Evolutionary conservation across 2,329 filamentous ascomycete species (phyloP).

Genomic region (Madurella fahalii): DNA sequence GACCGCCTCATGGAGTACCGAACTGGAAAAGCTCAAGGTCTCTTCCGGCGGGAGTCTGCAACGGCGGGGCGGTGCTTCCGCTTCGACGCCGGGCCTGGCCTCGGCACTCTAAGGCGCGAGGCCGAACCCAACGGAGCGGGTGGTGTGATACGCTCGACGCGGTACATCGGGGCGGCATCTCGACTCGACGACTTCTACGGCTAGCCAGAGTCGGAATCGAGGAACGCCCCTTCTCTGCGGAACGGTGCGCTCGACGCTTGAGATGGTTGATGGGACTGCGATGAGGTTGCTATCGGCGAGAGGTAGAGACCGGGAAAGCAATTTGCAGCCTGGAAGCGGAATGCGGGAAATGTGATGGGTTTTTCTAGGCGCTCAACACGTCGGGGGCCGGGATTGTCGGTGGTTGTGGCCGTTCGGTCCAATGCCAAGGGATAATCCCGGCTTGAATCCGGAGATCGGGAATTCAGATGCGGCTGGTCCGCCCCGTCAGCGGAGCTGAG

Average conservation of each 20-base stretch:
- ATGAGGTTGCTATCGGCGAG: neutral
- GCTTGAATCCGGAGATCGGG: neutral
- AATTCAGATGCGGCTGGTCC: neutral
- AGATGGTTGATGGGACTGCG: neutral
- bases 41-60: conserved; percentile 19
- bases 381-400: neutral
- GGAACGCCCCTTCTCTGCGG: conserved; percentile 8
- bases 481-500: conserved; percentile 10
- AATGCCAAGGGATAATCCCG: neutral
- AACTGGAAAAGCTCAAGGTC: conserved; percentile 15
- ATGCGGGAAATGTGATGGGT: neutral
- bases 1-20: conserved; percentile 16
- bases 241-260: conserved; percentile 8
- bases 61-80: conserved; percentile 3
- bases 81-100: conserved; percentile 1
- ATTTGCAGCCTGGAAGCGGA: conserved; percentile 6
- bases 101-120: neutral
- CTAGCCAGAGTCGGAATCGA: conserved; percentile 6
- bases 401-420: neutral
- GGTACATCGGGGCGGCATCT: neutral
- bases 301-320: neutral
- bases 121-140: conserved; percentile 3
- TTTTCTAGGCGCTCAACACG: conserved; percentile 9
- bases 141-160: conserved; percentile 14
- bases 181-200: conserved; percentile 8